These are phyloP conservation scores for Basipetospora chlamydospora DNA, from an alignment of 2,329 filamentous ascomycete genomes.

Conservation along the genomic window DNA sequence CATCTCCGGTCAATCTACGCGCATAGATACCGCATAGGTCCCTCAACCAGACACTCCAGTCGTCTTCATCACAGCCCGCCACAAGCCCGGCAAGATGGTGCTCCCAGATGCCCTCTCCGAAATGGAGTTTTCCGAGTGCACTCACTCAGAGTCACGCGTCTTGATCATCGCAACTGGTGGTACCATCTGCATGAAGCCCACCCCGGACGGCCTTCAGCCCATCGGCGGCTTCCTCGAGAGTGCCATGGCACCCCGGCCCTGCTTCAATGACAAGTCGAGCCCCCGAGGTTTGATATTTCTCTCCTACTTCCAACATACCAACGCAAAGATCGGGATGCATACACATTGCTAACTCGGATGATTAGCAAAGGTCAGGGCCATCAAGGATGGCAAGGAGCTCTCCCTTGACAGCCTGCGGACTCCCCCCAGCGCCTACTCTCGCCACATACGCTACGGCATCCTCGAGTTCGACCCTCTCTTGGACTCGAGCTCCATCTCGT, in stretches of 20 bases:
- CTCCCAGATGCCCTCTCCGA: constrained; percentile 4
- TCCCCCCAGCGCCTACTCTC: constrained; percentile 63
- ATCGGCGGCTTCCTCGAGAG: constrained; percentile 67
- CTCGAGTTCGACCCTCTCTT: constrained; percentile 74
- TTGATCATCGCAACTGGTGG: constrained; percentile 84
- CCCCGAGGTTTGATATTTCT: constrained; percentile 17
- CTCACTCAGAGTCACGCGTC: constrained; percentile 57
- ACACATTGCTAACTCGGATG: neutral
- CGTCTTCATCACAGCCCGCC: too few species aligned
- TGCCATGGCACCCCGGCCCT: constrained; percentile 67
- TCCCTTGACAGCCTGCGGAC: constrained; percentile 59
- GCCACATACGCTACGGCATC: constrained; percentile 70
- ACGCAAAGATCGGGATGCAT: neutral
- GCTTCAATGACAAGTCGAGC: constrained; percentile 57
- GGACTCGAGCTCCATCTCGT: constrained; percentile 82
- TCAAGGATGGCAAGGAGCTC: constrained; percentile 32
- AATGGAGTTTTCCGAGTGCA: neutral
- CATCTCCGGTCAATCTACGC: too few species aligned
- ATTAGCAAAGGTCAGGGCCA: constrained; percentile 36
- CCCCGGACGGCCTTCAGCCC: constrained; percentile 65
- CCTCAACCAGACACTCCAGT: too few species aligned
- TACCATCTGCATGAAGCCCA: constrained; percentile 83
- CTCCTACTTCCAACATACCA: too few species aligned
- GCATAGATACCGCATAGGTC: too few species aligned
- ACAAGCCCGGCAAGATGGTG: neutral